Percentiles rank a stretch among this genome's conserved stretches.
These are phyloP conservation scores for Coemansia sp. DNA, from an alignment of 192 early-diverging fungal species.

Conservation along the genomic window DNA sequence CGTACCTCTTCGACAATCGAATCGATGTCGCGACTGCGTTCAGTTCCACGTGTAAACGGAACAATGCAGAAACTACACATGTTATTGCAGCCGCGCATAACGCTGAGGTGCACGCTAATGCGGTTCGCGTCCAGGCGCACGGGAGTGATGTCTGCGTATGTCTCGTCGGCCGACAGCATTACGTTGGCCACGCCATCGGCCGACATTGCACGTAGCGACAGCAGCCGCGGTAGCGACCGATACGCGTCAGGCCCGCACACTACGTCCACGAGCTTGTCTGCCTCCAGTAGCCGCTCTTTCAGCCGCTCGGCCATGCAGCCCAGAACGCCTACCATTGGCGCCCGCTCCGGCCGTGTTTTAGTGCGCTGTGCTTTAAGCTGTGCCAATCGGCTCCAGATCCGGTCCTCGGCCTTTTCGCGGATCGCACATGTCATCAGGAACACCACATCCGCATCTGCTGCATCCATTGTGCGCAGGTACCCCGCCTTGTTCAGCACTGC, in stretches of 20 bases:
- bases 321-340: slow-evolving; percentile 72
- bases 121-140: slow-evolving; percentile 63
- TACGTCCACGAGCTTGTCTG: slow-evolving; percentile 69
- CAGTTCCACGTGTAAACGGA: slow-evolving; percentile 74
- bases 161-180: slow-evolving; percentile 78
- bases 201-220: slow-evolving; percentile 63
- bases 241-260: slow-evolving; percentile 80
- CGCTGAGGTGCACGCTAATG: slow-evolving; percentile 69
- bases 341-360: slow-evolving; percentile 55
- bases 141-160: slow-evolving; percentile 76
- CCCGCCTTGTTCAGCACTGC: slow-evolving; percentile 67
- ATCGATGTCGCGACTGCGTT: slow-evolving; percentile 69
- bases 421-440: slow-evolving; percentile 80
- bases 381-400: slow-evolving; percentile 68
- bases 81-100: slow-evolving; percentile 83
- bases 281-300: slow-evolving; percentile 67
- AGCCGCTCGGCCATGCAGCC: slow-evolving; percentile 82
- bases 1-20: slow-evolving; percentile 68
- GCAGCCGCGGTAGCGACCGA: slow-evolving; percentile 70
- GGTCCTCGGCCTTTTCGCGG: slow-evolving; percentile 72
- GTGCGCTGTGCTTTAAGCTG: slow-evolving; percentile 60
- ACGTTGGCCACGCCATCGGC: slow-evolving; percentile 75
- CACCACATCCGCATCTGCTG: slow-evolving; percentile 63
- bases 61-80: slow-evolving; percentile 83
- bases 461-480: slow-evolving; percentile 59